Conservation (phyloP, 2,329 filamentous ascomycete species). For the Colletotrichum sojae region DNA sequence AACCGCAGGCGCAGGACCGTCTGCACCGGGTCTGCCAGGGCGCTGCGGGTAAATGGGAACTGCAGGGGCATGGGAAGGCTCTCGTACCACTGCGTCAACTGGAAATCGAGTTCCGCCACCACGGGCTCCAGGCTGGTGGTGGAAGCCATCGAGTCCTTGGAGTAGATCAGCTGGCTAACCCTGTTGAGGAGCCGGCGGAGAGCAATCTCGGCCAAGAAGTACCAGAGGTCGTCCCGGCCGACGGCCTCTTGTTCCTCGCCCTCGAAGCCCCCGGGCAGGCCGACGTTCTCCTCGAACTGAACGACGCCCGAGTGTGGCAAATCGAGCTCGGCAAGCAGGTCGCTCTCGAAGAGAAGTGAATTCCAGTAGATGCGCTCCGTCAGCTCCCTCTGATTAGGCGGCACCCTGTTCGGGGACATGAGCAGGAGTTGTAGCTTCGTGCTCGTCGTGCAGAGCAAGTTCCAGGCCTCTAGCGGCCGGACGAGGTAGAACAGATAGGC, state of each 20-base stretch:
- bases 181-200: slow-evolving; percentile 82
- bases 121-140: slow-evolving; percentile 83
- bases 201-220: slow-evolving; percentile 87
- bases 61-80: slow-evolving; percentile 81
- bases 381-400: slow-evolving; percentile 78
- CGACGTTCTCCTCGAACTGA: slow-evolving; percentile 85
- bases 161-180: slow-evolving; percentile 85
- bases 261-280: slow-evolving; percentile 83
- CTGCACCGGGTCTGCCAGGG: slow-evolving; percentile 81
- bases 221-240: slow-evolving; percentile 86
- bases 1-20: slow-evolving; percentile 85
- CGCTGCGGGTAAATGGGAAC: slow-evolving; percentile 79
- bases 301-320: slow-evolving; percentile 87
- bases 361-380: slow-evolving; percentile 90
- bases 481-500: slow-evolving; percentile 89
- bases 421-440: slow-evolving; percentile 86
- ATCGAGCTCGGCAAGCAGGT: slow-evolving; percentile 84
- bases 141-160: slow-evolving; percentile 78
- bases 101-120: slow-evolving; percentile 84
- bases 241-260: slow-evolving; percentile 75
- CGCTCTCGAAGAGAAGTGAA: slow-evolving; percentile 83
- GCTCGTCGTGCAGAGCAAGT: slow-evolving; percentile 81
- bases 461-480: slow-evolving; percentile 87
- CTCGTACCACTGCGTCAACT: slow-evolving; percentile 89
- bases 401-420: slow-evolving; percentile 79